A percentile compares a stretch with the other conserved stretches of the same genome.
phyloP scores from a whole-genome alignment of 1,139 yeast genomes.

The Yamadazyma atmosphaerica region DNA sequence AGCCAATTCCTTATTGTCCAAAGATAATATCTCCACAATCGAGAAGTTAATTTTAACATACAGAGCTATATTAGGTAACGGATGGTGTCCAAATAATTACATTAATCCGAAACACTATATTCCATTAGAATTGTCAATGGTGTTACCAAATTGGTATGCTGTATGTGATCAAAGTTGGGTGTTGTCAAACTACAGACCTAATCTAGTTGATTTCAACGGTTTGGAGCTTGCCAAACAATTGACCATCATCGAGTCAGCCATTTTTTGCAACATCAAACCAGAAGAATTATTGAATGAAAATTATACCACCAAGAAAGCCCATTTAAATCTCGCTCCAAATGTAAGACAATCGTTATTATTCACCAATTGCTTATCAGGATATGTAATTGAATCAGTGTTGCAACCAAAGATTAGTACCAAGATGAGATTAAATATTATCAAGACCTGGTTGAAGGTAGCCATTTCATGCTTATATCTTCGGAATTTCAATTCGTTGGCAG shows the following conservation, averaged over 20 bases:
- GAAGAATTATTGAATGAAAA: constrained; percentile 76
- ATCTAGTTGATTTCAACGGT: constrained; percentile 70
- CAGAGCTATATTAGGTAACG: constrained; percentile 49
- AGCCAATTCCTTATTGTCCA: constrained; percentile 36
- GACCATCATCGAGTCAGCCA: constrained; percentile 73
- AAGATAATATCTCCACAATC: constrained; percentile 41
- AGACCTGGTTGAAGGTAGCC: constrained; percentile 84
- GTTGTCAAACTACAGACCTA: constrained; percentile 48
- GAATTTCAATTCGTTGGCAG: constrained; percentile 86
- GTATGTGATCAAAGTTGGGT: constrained; percentile 50
- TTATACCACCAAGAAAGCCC: constrained; percentile 64
- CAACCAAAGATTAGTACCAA: constrained; percentile 51
- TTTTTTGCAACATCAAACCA: constrained; percentile 67
- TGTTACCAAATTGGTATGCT: constrained; percentile 39
- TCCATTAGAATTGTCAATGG: constrained; percentile 26
- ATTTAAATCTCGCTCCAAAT: constrained; percentile 68
- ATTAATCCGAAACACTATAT: constrained; percentile 27
- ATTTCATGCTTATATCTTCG: constrained; percentile 77
- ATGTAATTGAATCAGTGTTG: constrained; percentile 77
- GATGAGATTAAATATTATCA: constrained; percentile 59
- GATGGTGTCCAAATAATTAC: constrained; percentile 44
- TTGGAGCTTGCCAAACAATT: constrained; percentile 83
- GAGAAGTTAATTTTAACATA: constrained; percentile 49
- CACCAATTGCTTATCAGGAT: constrained; percentile 78
- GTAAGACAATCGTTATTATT: constrained; percentile 67